Conservation (phyloP, 2,329 filamentous ascomycete species). For the Curvularia spicifera region DNA sequence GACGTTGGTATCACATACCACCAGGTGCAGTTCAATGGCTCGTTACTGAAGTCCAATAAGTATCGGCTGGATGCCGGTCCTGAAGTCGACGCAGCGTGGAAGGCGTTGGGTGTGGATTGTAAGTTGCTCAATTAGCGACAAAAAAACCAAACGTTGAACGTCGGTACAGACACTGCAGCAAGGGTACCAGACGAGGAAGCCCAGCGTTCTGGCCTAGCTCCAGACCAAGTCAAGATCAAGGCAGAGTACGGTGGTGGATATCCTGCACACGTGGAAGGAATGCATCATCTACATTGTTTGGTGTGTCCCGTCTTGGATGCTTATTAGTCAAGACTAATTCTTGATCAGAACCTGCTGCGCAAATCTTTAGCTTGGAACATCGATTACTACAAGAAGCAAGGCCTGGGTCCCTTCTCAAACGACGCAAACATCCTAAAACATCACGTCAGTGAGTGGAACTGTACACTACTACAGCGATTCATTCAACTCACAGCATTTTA, state of each 20-base stretch:
- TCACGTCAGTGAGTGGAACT: slow-evolving; percentile 61
- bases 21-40: slow-evolving; percentile 61
- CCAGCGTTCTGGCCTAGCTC: slow-evolving; percentile 56
- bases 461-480: neutral
- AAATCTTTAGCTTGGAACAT: slow-evolving; percentile 66
- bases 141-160: neutral
- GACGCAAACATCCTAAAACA: slow-evolving; percentile 60
- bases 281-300: slow-evolving; percentile 65
- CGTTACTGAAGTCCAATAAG: slow-evolving; percentile 61
- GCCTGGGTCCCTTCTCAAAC: slow-evolving; percentile 63
- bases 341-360: slow-evolving; percentile 61
- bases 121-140: neutral
- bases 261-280: slow-evolving; percentile 62
- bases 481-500: slow-evolving; percentile 12
- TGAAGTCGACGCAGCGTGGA: slow-evolving; percentile 66
- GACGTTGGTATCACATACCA: slow-evolving; percentile 53
- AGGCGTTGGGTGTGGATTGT: slow-evolving; percentile 60
- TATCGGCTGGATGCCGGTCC: slow-evolving; percentile 60
- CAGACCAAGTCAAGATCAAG: slow-evolving; percentile 64
- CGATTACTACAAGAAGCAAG: slow-evolving; percentile 61
- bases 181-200: slow-evolving; percentile 60
- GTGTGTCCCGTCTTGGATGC: slow-evolving; percentile 39
- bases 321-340: neutral
- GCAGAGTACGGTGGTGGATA: slow-evolving; percentile 66
- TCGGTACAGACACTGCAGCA: slow-evolving; percentile 43